A percentile compares a stretch with the other conserved stretches of the same genome.
These are phyloP conservation scores for Cercospora zeina DNA, from an alignment of 2,329 filamentous ascomycete species.

Conservation along the genomic window DNA sequence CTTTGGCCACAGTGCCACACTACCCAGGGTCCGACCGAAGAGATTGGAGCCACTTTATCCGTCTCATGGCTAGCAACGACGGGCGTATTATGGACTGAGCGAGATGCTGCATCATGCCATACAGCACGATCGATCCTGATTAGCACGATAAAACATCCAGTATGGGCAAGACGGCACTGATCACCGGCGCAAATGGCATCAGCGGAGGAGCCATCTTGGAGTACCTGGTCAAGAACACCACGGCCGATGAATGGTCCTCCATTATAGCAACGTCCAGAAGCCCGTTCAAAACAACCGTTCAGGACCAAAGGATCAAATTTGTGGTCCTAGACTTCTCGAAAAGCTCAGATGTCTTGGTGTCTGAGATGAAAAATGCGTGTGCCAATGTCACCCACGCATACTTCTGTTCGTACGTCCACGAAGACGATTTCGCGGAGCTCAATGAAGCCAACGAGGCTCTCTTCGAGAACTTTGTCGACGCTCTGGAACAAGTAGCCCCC, in stretches of 20 bases:
- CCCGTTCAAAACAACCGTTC: slow-evolving; percentile 31
- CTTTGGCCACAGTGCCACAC: background rate
- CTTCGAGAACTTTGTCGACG: slow-evolving; percentile 41
- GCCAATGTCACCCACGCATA: slow-evolving; percentile 40
- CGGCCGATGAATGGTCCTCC: slow-evolving; percentile 20
- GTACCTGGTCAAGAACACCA: slow-evolving; percentile 30
- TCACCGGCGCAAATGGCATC: slow-evolving; percentile 25
- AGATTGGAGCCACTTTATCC: background rate
- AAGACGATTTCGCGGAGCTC: background rate
- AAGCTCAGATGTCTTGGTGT: slow-evolving; percentile 15
- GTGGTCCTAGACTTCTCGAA: slow-evolving; percentile 23
- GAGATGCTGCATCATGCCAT: background rate
- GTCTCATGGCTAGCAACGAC: background rate
- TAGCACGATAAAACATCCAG: slow-evolving; percentile 31
- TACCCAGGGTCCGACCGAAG: background rate
- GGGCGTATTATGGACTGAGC: background rate
- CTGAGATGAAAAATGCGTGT: slow-evolving; percentile 25
- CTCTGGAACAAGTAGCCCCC: slow-evolving; percentile 32
- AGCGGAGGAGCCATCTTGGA: slow-evolving; percentile 42
- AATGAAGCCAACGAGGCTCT: slow-evolving; percentile 26
- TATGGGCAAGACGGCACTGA: background rate
- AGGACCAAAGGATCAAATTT: slow-evolving; percentile 39
- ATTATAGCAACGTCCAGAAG: slow-evolving; percentile 39
- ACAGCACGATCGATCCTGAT: background rate
- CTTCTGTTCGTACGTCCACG: slow-evolving; percentile 42